Evolutionary conservation across 345 rosid species (phyloP), one percentile per base, ranked within the genome.

Genomic region (Aurinia saxatilis): DNA sequence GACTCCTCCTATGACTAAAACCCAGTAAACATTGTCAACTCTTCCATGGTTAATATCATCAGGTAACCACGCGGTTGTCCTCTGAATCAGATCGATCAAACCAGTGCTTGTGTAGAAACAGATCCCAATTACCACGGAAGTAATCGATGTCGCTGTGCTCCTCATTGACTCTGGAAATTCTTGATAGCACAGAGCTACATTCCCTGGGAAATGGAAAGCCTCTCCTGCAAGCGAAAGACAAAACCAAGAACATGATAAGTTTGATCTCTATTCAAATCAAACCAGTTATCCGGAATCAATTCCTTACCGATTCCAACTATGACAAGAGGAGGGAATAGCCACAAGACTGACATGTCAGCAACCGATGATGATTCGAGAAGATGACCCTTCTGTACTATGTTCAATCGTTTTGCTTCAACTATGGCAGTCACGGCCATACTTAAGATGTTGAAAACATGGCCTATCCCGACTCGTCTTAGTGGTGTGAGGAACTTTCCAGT

Each of bases 171-270:
- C 62, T 0, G 83, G 90, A 34, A 80, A 85, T 49, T 85, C 84
- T 63, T 75, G 81, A 50, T 81, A 76, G 40, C 76, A 83, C 33
- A 87, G 8, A 8, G 72, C 60, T 29, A 78, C 80, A 58, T 84
- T 84, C 48, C 80, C 87, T 0, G 85, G 95, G 41, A 63, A 75
- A 42, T 78, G 82, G 29, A 82, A 80, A 17, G 91, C 81, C 59
- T 81, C 85, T 11, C 82, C 83, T 8, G 51, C 37, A 57, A 57
- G 0, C 10, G 7, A 40, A 39, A 48, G 0, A 66, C 12, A 47
- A 18, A 46, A 36, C 55, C 14, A 37, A 49, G 8, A 47, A 17
- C 42, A 29, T 66, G 33, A 48, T 23, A 18, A 2, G 14, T 9
- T 40, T 9, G 8, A 18, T 21, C 16, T 56, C 11, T 49, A 0